Conservation (phyloP, 176 grass and related monocot species). For the Bromus sterilis region DNA sequence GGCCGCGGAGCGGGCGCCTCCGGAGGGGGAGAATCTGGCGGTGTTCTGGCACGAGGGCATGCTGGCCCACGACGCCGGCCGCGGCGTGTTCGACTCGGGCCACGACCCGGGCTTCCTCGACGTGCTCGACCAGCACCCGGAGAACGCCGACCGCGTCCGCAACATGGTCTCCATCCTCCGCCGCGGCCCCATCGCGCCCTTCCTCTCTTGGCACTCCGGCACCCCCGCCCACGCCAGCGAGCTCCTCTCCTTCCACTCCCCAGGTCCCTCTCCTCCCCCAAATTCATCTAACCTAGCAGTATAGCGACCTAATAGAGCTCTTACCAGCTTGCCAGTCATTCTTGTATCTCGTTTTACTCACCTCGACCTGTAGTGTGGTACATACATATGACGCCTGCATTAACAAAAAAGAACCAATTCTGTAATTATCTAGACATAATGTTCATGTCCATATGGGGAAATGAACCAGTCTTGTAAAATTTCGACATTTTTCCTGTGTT, state of each 20-base stretch:
- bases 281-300: not conserved
- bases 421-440: not conserved
- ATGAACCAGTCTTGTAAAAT: not conserved
- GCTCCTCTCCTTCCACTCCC: constrained; percentile 71
- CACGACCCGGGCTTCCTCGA: constrained; percentile 92
- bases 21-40: constrained; percentile 17
- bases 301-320: not conserved
- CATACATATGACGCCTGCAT: not conserved
- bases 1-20: not conserved
- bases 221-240: constrained; percentile 48
- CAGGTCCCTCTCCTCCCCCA: constrained; percentile 9
- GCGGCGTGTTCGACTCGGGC: constrained; percentile 76
- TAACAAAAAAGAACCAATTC: not conserved
- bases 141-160: constrained; percentile 83
- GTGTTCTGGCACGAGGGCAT: constrained; percentile 96
- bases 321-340: not conserved
- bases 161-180: constrained; percentile 97
- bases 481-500: not conserved
- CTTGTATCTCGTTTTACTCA: not conserved
- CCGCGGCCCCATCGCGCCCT: constrained; percentile 57
- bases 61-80: constrained; percentile 82
- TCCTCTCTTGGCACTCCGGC: constrained; percentile 70
- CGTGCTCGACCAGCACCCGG: constrained; percentile 77
- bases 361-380: not conserved
- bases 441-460: not conserved